These are phyloP conservation scores for Arthrinium phaeospermum DNA, from an alignment of 2,329 filamentous ascomycete genomes.

Conservation along the genomic window DNA sequence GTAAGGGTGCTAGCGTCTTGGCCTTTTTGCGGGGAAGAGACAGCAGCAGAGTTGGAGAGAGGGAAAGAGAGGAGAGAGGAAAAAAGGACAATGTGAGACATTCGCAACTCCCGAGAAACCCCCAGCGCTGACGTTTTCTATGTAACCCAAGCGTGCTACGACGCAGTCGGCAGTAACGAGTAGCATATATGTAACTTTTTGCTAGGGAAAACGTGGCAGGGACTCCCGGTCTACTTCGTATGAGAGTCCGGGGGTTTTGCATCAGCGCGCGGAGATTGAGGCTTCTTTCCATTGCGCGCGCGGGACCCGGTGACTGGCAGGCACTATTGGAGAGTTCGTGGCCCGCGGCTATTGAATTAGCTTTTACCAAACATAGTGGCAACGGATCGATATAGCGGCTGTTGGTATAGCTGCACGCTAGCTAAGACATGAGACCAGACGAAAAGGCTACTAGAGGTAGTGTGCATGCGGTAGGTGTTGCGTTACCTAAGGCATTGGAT, in stretches of 20 bases:
- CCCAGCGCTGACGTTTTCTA: background rate
- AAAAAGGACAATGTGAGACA: conserved; percentile 17
- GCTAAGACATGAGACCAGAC: background rate
- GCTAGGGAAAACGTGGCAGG: background rate
- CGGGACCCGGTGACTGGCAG: background rate
- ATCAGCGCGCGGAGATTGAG: background rate
- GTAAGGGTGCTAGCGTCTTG: background rate
- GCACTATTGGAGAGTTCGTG: background rate
- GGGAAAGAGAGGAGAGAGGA: conserved; percentile 2
- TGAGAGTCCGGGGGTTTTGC: background rate
- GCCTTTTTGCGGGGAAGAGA: conserved; percentile 4
- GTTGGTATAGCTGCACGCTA: background rate
- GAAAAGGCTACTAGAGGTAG: background rate
- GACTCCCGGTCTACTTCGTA: background rate
- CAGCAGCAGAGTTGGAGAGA: background rate
- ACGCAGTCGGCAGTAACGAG: background rate
- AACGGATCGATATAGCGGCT: background rate
- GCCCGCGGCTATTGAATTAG: background rate
- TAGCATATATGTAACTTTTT: background rate
- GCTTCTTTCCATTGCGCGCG: background rate
- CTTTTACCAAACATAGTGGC: background rate
- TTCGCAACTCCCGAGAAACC: background rate
- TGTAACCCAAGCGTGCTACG: background rate
- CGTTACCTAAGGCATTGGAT: background rate
- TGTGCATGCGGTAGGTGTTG: too few relatives aligned